phyloP scores from a whole-genome alignment of 768 basidiomycete genomes.

The Pluteus cervinus region DNA sequence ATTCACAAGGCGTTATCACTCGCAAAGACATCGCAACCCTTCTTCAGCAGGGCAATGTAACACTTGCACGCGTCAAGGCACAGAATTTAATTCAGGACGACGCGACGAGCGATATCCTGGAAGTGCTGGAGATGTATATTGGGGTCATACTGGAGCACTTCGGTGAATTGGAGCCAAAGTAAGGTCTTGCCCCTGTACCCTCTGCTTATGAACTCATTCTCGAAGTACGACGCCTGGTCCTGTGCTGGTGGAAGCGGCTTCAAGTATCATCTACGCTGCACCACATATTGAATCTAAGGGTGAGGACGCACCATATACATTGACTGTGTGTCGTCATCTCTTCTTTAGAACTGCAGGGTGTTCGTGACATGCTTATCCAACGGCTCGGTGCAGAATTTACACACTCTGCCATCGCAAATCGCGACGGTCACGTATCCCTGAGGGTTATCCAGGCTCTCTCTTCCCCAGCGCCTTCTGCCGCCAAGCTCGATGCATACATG shows the following conservation, averaged over 20 bases:
- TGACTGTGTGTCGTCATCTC: conserved; percentile 7
- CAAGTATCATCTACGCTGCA: conserved; percentile 60
- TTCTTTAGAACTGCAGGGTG: conserved; percentile 46
- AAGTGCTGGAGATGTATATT: conserved; percentile 59
- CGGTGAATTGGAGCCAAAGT: conserved; percentile 49
- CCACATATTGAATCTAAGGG: conserved; percentile 55
- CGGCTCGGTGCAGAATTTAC: conserved; percentile 54
- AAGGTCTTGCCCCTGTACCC: no score
- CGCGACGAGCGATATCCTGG: conserved; percentile 52
- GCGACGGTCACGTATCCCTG: conserved; percentile 47
- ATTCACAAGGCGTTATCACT: conserved; percentile 55
- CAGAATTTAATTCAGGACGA: conserved; percentile 64
- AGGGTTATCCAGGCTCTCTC: conserved; percentile 49
- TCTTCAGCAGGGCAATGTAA: conserved; percentile 54
- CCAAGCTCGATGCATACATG: conserved; percentile 51
- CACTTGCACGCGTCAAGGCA: conserved; percentile 66
- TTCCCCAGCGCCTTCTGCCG: conserved; percentile 48
- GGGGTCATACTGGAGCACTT: conserved; percentile 56
- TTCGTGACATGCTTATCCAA: conserved; percentile 49
- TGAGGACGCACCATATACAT: conserved; percentile 14
- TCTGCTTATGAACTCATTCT: no score
- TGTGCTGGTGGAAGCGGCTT: conserved; percentile 56
- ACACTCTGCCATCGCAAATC: conserved; percentile 43
- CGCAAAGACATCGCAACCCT: conserved; percentile 65
- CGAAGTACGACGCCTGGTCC: no score